Conservation (phyloP, 305 asterid genomes). For the Fraxinus latifolia region DNA sequence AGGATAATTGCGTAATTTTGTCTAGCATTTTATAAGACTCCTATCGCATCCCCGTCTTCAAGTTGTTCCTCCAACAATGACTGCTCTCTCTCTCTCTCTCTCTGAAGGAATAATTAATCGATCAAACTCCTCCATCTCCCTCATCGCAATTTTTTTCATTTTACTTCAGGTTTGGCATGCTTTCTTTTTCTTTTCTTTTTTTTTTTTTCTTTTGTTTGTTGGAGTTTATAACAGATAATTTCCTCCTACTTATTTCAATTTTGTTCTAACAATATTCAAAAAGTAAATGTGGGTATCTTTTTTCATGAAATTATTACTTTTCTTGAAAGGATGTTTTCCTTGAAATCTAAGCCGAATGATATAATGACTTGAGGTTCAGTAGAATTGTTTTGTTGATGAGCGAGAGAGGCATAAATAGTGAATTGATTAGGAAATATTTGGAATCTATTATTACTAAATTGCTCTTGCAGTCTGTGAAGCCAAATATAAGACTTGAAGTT, state of each 20-base stretch:
- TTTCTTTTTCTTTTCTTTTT: not conserved
- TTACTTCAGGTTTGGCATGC: not conserved
- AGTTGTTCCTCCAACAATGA: not conserved
- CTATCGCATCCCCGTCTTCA: not conserved
- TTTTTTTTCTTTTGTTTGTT: not conserved
- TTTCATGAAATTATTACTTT: not conserved
- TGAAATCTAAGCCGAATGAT: not conserved
- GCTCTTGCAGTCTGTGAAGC: not conserved
- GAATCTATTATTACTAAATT: not conserved
- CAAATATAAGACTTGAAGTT: not conserved
- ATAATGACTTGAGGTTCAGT: not conserved
- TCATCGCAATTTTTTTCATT: not conserved
- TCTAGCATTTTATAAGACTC: not conserved
- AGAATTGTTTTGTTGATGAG: not conserved
- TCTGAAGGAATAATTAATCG: not conserved
- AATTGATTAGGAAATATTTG: not conserved
- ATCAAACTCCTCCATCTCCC: not conserved
- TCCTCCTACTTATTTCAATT: not conserved
- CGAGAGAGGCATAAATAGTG: not conserved
- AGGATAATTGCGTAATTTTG: not conserved
- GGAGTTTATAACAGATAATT: not conserved
- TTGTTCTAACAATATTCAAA: not conserved
- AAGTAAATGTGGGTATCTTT: not conserved
- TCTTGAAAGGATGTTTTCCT: not conserved
- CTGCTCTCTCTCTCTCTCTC: not conserved